Conservation (phyloP, 164 flowering plant genomes). For the Stephania japonica region DNA sequence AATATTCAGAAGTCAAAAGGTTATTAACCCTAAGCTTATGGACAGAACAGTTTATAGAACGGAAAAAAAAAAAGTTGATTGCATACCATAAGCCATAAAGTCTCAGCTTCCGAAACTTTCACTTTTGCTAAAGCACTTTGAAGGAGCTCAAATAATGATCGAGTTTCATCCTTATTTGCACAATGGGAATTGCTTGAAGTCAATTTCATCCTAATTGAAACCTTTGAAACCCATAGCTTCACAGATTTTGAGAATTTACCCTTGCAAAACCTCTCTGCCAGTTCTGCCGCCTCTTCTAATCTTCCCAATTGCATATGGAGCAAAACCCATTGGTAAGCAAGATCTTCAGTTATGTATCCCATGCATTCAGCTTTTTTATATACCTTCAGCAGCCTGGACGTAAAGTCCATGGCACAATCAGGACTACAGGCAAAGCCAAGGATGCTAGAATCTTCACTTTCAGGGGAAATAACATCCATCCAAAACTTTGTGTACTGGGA, state of each 20-base stretch:
- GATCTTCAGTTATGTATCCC: conserved; percentile 68
- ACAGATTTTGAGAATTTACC: conserved; percentile 41
- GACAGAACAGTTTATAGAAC: neutral
- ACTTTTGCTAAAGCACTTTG: conserved; percentile 36
- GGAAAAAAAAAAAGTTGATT: neutral
- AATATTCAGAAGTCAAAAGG: no score
- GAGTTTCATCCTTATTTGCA: conserved; percentile 41
- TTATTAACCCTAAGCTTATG: neutral
- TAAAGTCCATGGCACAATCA: conserved; percentile 19
- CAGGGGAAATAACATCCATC: conserved; percentile 36
- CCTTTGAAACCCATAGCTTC: conserved; percentile 55
- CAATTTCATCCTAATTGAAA: conserved; percentile 52
- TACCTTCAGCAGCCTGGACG: conserved; percentile 41
- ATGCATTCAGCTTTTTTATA: conserved; percentile 64
- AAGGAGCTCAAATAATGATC: conserved; percentile 49
- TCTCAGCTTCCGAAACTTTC: conserved; percentile 54
- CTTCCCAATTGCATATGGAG: conserved; percentile 49
- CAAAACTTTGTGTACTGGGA: conserved; percentile 53
- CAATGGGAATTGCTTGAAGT: conserved; percentile 28
- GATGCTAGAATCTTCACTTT: conserved; percentile 20
- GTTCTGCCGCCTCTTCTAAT: conserved; percentile 57
- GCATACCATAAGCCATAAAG: conserved; percentile 85
- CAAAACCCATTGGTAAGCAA: conserved; percentile 67
- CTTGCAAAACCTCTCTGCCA: conserved; percentile 53
- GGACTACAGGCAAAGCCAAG: conserved; percentile 14